Conservation (phyloP, 192 early-diverging fungal species). For the Linnemannia zychae region DNA sequence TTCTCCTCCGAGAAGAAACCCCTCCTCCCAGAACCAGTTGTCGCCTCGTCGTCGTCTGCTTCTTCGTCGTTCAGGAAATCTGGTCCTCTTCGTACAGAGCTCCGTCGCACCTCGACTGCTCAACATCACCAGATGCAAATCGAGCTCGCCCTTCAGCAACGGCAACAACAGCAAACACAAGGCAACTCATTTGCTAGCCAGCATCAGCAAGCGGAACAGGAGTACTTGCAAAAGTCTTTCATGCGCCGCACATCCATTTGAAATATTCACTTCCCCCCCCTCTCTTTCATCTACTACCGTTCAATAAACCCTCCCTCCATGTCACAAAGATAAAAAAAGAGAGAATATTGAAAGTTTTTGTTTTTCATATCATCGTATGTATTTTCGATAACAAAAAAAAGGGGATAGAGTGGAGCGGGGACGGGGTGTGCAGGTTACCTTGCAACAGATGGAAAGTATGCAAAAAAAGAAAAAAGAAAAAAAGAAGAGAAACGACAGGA, state of each 20-base stretch:
- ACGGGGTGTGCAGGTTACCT: not conserved
- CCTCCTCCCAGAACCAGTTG: conserved; percentile 12
- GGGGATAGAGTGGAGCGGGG: conserved; percentile 18
- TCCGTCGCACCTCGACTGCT: conserved; percentile 24
- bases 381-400: not conserved
- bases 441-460: not conserved
- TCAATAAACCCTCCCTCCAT: too few relatives aligned
- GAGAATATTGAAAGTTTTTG: not conserved
- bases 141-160: conserved; percentile 3
- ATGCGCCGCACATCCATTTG: not conserved
- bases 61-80: not conserved
- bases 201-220: not conserved
- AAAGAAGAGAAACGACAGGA: not conserved
- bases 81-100: not conserved
- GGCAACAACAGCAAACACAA: not conserved
- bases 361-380: not conserved
- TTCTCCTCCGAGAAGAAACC: not conserved
- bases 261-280: too few relatives aligned
- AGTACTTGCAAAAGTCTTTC: not conserved
- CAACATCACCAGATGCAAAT: conserved; percentile 18
- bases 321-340: not conserved
- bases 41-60: not conserved
- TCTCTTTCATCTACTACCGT: too few relatives aligned
- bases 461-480: not conserved
- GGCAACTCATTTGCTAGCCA: too few relatives aligned